Evolutionary conservation across 352 stramenopile species (phyloP).

Genomic region (Stramenopiles sp.): DNA sequence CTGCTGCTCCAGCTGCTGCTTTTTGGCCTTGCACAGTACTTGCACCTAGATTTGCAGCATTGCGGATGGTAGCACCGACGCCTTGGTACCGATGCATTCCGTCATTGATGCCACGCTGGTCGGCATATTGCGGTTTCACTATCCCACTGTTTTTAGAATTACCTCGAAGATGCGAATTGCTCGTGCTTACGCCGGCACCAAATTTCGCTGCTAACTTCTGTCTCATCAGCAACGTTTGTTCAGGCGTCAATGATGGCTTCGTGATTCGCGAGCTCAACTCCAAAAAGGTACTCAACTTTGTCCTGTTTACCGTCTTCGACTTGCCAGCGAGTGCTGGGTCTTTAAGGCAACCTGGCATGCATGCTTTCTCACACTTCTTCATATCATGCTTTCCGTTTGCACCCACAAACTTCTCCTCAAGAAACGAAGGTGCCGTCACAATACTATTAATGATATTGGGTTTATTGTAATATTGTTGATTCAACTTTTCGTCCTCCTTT

Average conservation of each 20-base stretch:
- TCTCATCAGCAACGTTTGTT: background rate
- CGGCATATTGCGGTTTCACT: background rate
- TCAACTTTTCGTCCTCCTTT: background rate
- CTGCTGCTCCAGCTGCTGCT: background rate
- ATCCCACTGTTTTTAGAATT: background rate
- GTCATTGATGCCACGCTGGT: constrained; percentile 3
- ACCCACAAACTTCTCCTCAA: background rate
- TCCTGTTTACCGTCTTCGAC: background rate
- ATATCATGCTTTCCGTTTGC: background rate
- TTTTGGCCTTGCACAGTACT: background rate
- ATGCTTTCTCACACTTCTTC: background rate
- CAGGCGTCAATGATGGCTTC: background rate
- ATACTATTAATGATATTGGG: background rate
- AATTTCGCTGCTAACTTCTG: background rate
- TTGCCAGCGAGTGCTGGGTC: background rate
- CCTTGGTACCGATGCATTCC: background rate
- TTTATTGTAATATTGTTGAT: no score
- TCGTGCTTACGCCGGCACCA: background rate
- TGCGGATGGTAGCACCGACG: no score
- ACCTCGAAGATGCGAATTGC: background rate
- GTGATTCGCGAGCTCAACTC: background rate
- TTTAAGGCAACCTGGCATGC: background rate
- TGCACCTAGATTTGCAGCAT: background rate
- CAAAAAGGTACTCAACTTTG: background rate
- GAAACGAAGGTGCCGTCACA: background rate